Percentiles rank a stretch among this genome's conserved stretches.
These are phyloP conservation scores for Lactarius quietus DNA, from an alignment of 768 basidiomycete genomes.

Conservation along the genomic window DNA sequence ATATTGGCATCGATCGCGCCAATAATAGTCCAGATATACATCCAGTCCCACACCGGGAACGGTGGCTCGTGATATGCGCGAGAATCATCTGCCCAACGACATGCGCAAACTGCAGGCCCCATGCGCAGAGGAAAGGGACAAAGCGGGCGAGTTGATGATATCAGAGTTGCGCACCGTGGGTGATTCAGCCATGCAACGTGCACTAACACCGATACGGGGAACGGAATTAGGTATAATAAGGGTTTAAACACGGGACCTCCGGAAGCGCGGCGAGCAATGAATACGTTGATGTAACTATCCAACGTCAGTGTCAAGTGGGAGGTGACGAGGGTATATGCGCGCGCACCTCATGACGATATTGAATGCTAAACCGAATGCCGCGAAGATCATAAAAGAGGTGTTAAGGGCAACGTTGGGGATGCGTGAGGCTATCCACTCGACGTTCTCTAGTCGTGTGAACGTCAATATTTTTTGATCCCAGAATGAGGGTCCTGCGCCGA, in stretches of 20 bases:
- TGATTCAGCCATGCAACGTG: conserved; percentile 81
- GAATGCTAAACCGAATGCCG: conserved; percentile 60
- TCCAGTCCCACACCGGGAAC: conserved; percentile 85
- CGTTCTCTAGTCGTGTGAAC: conserved; percentile 50
- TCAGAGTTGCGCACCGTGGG: conserved; percentile 56
- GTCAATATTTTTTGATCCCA: conserved; percentile 74
- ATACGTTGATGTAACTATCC: conserved; percentile 79
- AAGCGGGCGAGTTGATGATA: conserved; percentile 78
- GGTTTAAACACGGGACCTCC: conserved; percentile 49
- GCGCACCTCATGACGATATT: conserved; percentile 75
- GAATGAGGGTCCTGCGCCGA: conserved; percentile 59
- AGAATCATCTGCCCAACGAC: conserved; percentile 92
- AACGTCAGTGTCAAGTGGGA: background rate
- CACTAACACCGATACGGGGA: conserved; percentile 61
- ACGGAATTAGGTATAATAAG: conserved; percentile 75
- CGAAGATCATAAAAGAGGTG: conserved; percentile 85
- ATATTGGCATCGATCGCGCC: conserved; percentile 84
- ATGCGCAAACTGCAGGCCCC: conserved; percentile 90
- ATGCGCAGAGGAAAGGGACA: conserved; percentile 84
- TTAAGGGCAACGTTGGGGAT: conserved; percentile 75
- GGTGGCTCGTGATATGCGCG: conserved; percentile 82
- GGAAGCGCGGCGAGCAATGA: conserved; percentile 46
- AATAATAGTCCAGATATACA: conserved; percentile 79
- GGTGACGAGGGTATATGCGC: conserved; percentile 6
- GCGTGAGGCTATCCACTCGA: conserved; percentile 43